phyloP scores from a whole-genome alignment of 257 asterid genomes.

The Perilla frutescens region DNA sequence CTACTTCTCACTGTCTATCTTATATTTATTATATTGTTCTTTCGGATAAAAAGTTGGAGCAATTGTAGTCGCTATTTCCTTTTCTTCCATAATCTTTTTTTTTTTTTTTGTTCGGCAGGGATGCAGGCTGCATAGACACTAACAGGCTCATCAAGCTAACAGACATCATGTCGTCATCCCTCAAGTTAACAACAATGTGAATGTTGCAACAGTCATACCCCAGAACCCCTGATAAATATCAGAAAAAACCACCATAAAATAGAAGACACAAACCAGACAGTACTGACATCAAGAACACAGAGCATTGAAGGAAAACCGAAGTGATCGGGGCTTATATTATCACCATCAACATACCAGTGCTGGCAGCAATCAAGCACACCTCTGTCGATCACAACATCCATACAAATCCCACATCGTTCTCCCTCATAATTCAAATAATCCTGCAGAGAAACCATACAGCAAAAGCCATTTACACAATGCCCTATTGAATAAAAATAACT shows the following conservation, averaged over 20 bases:
- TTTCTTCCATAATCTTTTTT: constrained; percentile 16
- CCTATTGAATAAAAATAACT: constrained; percentile 26
- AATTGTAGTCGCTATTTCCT: background rate
- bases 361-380: constrained; percentile 99
- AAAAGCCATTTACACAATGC: constrained; percentile 26
- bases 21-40: background rate
- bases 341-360: constrained; percentile 71
- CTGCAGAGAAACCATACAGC: constrained; percentile 48
- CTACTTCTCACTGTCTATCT: too few species aligned
- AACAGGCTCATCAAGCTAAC: constrained; percentile 4
- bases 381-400: constrained; percentile 86
- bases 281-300: background rate
- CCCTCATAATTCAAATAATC: constrained; percentile 73
- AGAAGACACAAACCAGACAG: constrained; percentile 22
- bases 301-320: background rate
- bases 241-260: background rate
- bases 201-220: constrained; percentile 1
- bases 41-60: background rate
- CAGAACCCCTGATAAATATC: constrained; percentile 13
- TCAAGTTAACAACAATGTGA: constrained; percentile 9
- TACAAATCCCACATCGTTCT: constrained; percentile 96
- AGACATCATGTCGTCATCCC: background rate
- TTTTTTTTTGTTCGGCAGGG: background rate
- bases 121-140: background rate
- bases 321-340: constrained; percentile 12